Base-by-base conservation (phyloP, 495 filamentous ascomycete species). In the Talaromyces nanjingensis region DNA sequence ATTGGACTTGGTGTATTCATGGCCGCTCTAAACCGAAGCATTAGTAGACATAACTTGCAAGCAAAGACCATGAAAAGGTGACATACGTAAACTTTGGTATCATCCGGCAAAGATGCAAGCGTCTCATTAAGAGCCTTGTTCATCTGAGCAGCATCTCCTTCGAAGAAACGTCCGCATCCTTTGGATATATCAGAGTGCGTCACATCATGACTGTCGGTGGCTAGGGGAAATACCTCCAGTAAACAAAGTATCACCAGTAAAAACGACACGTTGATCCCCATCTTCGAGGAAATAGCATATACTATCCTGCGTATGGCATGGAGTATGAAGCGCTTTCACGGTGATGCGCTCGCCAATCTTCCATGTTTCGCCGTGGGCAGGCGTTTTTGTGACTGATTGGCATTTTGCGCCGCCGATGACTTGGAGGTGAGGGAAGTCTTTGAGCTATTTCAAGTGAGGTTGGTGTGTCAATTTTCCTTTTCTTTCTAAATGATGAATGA, bases 81-180 rank as follows among this genome's bases (percentile, higher is more conserved):
- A 39, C 29, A 6, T 78, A 93, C 91, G 70, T 91, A 98, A 65
- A 98, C 92, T 65, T 87, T 91, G 52, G 96, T 98, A 71, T 98
- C 92, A 70, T 97, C 89, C 2, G 93, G 93, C 47, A 98, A 73
- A 25, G 84, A 71, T 25, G 84, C 91, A 45, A 98, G 82, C 1
- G 86, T 92, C 75, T 90, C 84, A 71, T 98, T 98, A 67, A 98
- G 71, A 1, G 94, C 93, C 63, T 84, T 88, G 78, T 98, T 83
- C 96, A 98, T 96, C 81, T 98, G 89, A 62, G 82, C 82, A 2
- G 91, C 86, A 45, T 84, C 93, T 9, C 94, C 94, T 76, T 98
- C 94, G 69, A 98, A 98, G 81, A 98, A 98, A 52, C 88, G 87
- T n/a, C 94, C 94, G 72, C 94, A 98, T 25, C 93, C 92, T n/a